Base-by-base conservation (phyloP, 176 grass and related monocot species). In the Saccharum officinarum region DNA sequence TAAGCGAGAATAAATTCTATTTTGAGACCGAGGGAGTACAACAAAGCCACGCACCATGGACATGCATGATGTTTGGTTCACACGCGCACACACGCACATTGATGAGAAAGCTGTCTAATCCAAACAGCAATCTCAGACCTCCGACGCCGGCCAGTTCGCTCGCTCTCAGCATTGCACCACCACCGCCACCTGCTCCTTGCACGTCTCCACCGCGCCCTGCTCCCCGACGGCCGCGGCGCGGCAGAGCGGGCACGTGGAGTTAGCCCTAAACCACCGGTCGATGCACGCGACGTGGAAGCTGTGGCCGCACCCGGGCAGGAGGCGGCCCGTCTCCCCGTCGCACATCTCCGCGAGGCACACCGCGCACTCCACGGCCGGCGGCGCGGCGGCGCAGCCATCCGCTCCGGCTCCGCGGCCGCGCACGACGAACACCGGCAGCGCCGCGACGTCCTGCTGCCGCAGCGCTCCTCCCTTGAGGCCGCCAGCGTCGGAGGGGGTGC, bases 291-390 rank as follows among this genome's bases (percentile, higher is more conserved):
- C 74, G 65, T 90, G 92, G 82, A 94, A 94, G 10, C 67, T 41
- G 71, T 94, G 92, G n/a, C 89, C 66, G 55, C 92, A 94, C 20
- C 50, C 57, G 6, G 92, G 92, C 33, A 94, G 80, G 31, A 94
- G 73, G 7, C 84, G 81, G 8, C 81, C 87, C 23, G 59, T 74
- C 49, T 87, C 89, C 16, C 89, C 87, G 55, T 80, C 81, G 46
- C n/a, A 52, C 30, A 94, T 77, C 67, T 92, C 76, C 1, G 78
- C 71, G 15, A 94, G 80, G 75, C 92, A 94, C 67, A 94, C 92
- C 18, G 87, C 72, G 83, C 92, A 94, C 76, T 92, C 89, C 66
- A 81, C 55, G 2, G 9, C 13, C 28, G 28, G 28, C 10, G 46
- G 65, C 38, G 45, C 45, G 13, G 12, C 45, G 13, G 13, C 12